A percentile compares a stretch with the other conserved stretches of the same genome.
These are phyloP conservation scores for Phialophora chinensis DNA, from an alignment of 2,329 filamentous ascomycete species.

Conservation along the genomic window DNA sequence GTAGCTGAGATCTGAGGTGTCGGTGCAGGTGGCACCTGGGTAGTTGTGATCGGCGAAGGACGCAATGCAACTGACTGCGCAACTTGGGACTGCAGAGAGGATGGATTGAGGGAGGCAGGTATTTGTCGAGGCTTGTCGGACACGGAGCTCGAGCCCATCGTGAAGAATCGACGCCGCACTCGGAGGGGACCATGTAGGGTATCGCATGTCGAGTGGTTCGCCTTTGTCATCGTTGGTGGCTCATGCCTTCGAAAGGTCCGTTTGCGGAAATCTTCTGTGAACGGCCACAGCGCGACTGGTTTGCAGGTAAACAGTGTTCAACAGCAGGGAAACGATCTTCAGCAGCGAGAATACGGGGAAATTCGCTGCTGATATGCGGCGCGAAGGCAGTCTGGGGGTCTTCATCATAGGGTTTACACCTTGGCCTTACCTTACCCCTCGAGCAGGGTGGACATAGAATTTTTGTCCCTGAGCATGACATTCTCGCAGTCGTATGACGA, in stretches of 20 bases:
- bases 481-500: slow-evolving; percentile 28
- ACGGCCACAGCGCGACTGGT: slow-evolving; percentile 15
- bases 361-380: slow-evolving; percentile 24
- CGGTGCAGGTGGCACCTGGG: slow-evolving; percentile 56
- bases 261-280: slow-evolving; percentile 32
- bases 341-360: not conserved
- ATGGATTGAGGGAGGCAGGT: slow-evolving; percentile 36
- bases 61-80: slow-evolving; percentile 66
- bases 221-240: slow-evolving; percentile 34
- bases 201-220: slow-evolving; percentile 25
- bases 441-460: slow-evolving; percentile 22
- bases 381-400: slow-evolving; percentile 17
- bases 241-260: slow-evolving; percentile 27
- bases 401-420: slow-evolving; percentile 17
- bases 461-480: slow-evolving; percentile 26
- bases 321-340: slow-evolving; percentile 1
- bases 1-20: slow-evolving; percentile 62
- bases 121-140: slow-evolving; percentile 30
- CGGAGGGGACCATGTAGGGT: slow-evolving; percentile 26
- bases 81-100: slow-evolving; percentile 49
- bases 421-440: slow-evolving; percentile 29
- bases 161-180: slow-evolving; percentile 22
- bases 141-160: slow-evolving; percentile 20
- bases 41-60: slow-evolving; percentile 69
- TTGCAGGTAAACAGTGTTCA: slow-evolving; percentile 15